Conservation (phyloP, 371 early-diverging fungal species). For the Haplosporangium sp. region DNA sequence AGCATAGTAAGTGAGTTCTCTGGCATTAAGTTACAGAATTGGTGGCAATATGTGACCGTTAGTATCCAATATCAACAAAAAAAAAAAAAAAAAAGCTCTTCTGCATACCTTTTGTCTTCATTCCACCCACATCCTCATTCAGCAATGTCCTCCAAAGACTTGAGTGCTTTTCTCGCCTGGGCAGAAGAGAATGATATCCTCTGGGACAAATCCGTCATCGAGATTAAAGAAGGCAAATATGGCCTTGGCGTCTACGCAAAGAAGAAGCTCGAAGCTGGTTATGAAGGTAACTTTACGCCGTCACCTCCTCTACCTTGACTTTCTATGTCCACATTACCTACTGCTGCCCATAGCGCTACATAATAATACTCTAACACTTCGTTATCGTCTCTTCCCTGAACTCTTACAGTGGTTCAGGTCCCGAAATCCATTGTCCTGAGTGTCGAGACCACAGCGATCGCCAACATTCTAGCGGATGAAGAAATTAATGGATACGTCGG, state of each 20-base stretch:
- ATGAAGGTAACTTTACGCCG: conserved; percentile 51
- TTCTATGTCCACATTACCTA: not conserved
- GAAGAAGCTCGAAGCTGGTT: conserved; percentile 61
- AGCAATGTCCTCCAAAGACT: conserved; percentile 47
- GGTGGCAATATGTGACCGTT: not conserved
- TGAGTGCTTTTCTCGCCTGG: conserved; percentile 68
- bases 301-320: not conserved
- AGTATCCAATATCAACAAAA: conserved; percentile 2
- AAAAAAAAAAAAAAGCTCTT: not conserved
- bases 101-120: not conserved
- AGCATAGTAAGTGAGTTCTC: not conserved
- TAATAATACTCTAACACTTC: too few relatives aligned
- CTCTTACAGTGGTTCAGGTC: conserved; percentile 60
- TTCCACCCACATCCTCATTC: conserved; percentile 7
- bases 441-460: conserved; percentile 75
- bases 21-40: too few relatives aligned
- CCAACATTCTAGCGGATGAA: conserved; percentile 78
- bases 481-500: conserved; percentile 77
- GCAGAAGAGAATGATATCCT: conserved; percentile 72
- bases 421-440: conserved; percentile 80
- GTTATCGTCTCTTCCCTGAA: too few relatives aligned
- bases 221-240: conserved; percentile 60
- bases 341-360: too few relatives aligned
- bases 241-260: conserved; percentile 73
- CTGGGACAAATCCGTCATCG: conserved; percentile 68